Percentiles rank a stretch among this genome's conserved stretches.
Evolutionary conservation across 2,329 filamentous ascomycete species (phyloP).

Genomic region (Ceratocystis smalleyi): DNA sequence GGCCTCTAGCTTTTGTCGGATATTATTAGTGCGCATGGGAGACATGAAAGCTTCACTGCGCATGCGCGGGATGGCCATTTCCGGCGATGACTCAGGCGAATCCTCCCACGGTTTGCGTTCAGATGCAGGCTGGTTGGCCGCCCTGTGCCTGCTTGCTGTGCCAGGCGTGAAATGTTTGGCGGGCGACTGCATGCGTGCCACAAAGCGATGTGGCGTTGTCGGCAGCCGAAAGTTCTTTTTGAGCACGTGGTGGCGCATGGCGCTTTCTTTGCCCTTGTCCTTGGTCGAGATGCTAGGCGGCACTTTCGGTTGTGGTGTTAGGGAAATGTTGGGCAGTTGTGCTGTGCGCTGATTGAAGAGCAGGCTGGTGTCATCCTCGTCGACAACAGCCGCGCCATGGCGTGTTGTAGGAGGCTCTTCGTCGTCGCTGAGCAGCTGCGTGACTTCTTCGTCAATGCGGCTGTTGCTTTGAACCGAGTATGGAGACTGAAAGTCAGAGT

Average conservation of each 20-base stretch:
- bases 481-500: constrained; percentile 51
- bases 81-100: constrained; percentile 56
- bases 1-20: constrained; percentile 29
- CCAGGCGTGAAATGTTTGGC: neutral
- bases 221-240: constrained; percentile 93
- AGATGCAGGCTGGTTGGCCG: neutral
- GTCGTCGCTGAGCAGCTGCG: constrained; percentile 24
- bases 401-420: constrained; percentile 23
- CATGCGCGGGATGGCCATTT: constrained; percentile 65
- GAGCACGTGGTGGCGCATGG: constrained; percentile 75
- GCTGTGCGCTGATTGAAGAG: constrained; percentile 38
- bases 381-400: constrained; percentile 20
- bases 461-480: constrained; percentile 63
- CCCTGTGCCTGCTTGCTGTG: neutral
- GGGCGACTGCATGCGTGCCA: constrained; percentile 27
- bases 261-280: constrained; percentile 41
- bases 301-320: constrained; percentile 48
- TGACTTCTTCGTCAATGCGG: constrained; percentile 29
- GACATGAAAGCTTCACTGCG: constrained; percentile 76
- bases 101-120: constrained; percentile 20
- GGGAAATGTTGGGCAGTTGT: constrained; percentile 36
- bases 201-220: constrained; percentile 58
- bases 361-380: constrained; percentile 32
- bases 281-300: constrained; percentile 24
- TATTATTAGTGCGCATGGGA: constrained; percentile 33